Evolutionary conservation across 176 grass and related monocot genomes (phyloP).

Genomic region (Bolboschoenus planiculmis): DNA sequence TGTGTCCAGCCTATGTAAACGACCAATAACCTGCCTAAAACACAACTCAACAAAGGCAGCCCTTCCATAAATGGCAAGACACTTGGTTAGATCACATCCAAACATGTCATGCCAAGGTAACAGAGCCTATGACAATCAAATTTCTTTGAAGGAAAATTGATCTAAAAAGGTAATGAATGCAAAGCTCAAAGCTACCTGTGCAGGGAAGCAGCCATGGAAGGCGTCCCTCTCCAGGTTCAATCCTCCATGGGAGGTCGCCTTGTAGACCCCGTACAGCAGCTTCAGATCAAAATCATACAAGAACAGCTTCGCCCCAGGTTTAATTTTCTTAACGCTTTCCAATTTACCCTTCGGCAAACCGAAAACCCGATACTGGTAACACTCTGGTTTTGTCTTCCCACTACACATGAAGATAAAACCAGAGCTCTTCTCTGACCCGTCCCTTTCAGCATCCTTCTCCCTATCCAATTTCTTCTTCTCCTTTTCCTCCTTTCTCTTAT

Average conservation of each 20-base stretch:
- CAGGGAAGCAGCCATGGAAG: conserved; percentile 53
- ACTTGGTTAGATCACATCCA: not conserved
- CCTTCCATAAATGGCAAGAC: not conserved
- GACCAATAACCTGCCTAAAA: not conserved
- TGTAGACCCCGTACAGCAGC: conserved; percentile 66
- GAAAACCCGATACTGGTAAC: conserved; percentile 49
- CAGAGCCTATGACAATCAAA: not conserved
- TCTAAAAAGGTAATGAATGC: not conserved
- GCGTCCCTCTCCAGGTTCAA: conserved; percentile 47
- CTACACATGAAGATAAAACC: conserved; percentile 90
- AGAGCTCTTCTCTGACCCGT: conserved; percentile 22
- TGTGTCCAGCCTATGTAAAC: not conserved
- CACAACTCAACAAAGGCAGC: not conserved
- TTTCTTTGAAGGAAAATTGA: not conserved
- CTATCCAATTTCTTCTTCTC: not conserved
- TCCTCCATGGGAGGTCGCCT: conserved; percentile 41
- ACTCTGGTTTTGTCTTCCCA: conserved; percentile 60
- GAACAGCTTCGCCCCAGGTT: conserved; percentile 63
- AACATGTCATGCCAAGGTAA: not conserved
- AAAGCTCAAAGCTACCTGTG: conserved; percentile 47
- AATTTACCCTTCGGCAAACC: conserved; percentile 52
- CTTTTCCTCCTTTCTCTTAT: not conserved
- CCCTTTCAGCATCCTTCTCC: conserved; percentile 2
- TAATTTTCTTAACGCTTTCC: conserved; percentile 50
- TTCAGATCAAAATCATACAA: conserved; percentile 72